A percentile compares a stretch with the other conserved stretches of the same genome.
Conservation (phyloP, 805 yeast species). For the Metschnikowia matae region DNA sequence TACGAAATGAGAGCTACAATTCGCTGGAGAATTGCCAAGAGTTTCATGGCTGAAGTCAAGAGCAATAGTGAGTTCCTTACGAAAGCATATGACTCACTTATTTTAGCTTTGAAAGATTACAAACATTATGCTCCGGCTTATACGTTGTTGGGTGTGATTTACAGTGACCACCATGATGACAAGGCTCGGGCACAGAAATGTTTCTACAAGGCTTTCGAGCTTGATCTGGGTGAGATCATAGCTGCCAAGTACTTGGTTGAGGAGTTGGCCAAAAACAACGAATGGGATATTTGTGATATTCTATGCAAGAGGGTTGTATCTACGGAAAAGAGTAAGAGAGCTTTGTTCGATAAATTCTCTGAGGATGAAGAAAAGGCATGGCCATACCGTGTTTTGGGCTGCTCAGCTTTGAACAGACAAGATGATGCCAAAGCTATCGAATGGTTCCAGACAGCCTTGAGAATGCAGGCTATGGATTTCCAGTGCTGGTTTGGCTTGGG, state of each 20-base stretch:
- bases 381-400: slow-evolving; percentile 89
- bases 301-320: slow-evolving; percentile 63
- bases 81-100: slow-evolving; percentile 53
- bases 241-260: slow-evolving; percentile 74
- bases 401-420: slow-evolving; percentile 65
- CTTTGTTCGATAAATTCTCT: slow-evolving; percentile 30
- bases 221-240: slow-evolving; percentile 67
- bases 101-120: slow-evolving; percentile 59
- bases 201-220: slow-evolving; percentile 83
- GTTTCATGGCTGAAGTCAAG: slow-evolving; percentile 40
- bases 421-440: slow-evolving; percentile 78
- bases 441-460: slow-evolving; percentile 80
- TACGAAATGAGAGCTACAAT: slow-evolving; percentile 55
- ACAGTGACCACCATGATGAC: slow-evolving; percentile 56
- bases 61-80: slow-evolving; percentile 26
- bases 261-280: slow-evolving; percentile 59
- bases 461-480: slow-evolving; percentile 61
- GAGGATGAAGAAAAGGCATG: slow-evolving; percentile 49
- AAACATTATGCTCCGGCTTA: slow-evolving; percentile 74
- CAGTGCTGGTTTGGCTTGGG: slow-evolving; percentile 96
- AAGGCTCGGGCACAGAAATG: slow-evolving; percentile 73
- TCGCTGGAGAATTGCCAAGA: slow-evolving; percentile 72
- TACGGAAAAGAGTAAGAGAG: slow-evolving; percentile 56
- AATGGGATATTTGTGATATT: slow-evolving; percentile 83
- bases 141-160: slow-evolving; percentile 76